Percentiles rank a stretch among this genome's conserved stretches.
These are phyloP conservation scores for Zalaria sp. DNA, from an alignment of 2,329 filamentous ascomycete species.

Conservation along the genomic window DNA sequence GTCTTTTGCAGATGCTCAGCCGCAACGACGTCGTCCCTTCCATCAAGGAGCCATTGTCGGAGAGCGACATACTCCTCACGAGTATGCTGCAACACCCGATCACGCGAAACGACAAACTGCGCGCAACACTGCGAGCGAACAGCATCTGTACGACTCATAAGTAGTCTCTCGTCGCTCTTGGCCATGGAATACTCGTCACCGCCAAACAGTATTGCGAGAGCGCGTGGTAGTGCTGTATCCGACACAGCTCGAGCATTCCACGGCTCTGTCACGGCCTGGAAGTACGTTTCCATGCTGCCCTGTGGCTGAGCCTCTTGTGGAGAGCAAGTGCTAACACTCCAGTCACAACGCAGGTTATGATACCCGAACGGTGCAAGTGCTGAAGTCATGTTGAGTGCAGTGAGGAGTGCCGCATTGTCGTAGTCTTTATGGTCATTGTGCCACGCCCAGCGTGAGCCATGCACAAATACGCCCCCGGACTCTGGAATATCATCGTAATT, in stretches of 20 bases:
- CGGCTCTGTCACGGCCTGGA: constrained; percentile 17
- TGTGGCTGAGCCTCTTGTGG: constrained; percentile 12
- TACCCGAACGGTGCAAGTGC: constrained; percentile 28
- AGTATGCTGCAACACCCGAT: constrained; percentile 35
- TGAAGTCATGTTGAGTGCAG: constrained; percentile 21
- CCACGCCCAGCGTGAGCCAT: constrained; percentile 42
- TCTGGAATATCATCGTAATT: constrained; percentile 42
- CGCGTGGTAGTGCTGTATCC: constrained; percentile 33
- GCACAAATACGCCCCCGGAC: constrained; percentile 43
- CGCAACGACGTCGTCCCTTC: constrained; percentile 31
- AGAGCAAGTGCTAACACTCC: constrained; percentile 29
- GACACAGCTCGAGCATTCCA: constrained; percentile 10
- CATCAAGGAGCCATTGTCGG: constrained; percentile 41
- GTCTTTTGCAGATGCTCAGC: constrained; percentile 9
- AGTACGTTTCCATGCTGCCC: constrained; percentile 20
- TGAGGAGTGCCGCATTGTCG: constrained; percentile 29
- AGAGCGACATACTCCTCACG: constrained; percentile 41
- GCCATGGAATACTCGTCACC: constrained; percentile 2
- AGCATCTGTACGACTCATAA: constrained; percentile 28
- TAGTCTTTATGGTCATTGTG: constrained; percentile 40
- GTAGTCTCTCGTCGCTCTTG: constrained; percentile 18
- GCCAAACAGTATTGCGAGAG: constrained; percentile 26
- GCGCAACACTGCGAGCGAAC: constrained; percentile 19
- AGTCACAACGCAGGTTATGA: constrained; percentile 37
- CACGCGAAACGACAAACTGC: constrained; percentile 47